Conservation (phyloP, 1,284 basidiomycete species). For the Fereydounia khargensis region DNA sequence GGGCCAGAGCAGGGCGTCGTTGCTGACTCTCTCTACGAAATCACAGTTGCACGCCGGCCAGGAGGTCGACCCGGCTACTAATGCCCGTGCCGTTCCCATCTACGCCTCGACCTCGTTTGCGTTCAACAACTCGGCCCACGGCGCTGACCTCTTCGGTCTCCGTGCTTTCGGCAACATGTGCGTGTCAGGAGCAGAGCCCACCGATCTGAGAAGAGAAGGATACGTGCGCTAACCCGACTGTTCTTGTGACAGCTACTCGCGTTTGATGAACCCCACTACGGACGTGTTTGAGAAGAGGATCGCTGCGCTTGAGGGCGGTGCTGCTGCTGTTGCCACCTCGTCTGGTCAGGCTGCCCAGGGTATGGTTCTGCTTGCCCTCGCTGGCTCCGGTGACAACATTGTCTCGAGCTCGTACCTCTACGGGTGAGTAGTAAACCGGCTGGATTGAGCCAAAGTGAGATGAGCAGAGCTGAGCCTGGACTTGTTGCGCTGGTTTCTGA, state of each 20-base stretch:
- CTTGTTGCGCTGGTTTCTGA: too few species aligned
- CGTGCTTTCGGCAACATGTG: constrained; percentile 65
- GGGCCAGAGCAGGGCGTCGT: background rate
- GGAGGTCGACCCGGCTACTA: constrained; percentile 68
- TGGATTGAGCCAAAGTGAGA: too few species aligned
- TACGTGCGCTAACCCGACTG: background rate
- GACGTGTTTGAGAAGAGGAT: constrained; percentile 82
- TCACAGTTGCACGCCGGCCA: constrained; percentile 78
- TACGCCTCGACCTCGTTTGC: constrained; percentile 61
- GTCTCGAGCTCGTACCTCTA: constrained; percentile 63
- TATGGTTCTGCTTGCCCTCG: constrained; percentile 67
- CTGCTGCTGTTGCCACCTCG: constrained; percentile 73
- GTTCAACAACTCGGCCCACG: constrained; percentile 63
- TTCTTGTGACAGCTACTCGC: constrained; percentile 36
- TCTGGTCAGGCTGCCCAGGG: constrained; percentile 82
- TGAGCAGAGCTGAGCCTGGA: too few species aligned
- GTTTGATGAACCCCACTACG: constrained; percentile 80
- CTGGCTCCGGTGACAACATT: constrained; percentile 75
- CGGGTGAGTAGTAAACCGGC: too few species aligned
- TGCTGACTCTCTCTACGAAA: background rate
- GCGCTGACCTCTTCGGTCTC: constrained; percentile 76
- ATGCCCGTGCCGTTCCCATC: constrained; percentile 77
- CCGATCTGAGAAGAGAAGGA: background rate
- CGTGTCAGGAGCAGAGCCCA: constrained; percentile 2
- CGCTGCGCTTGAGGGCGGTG: constrained; percentile 77